These are phyloP conservation scores for Penicillium decumbens DNA, from an alignment of 2,329 filamentous ascomycete species.

Conservation along the genomic window DNA sequence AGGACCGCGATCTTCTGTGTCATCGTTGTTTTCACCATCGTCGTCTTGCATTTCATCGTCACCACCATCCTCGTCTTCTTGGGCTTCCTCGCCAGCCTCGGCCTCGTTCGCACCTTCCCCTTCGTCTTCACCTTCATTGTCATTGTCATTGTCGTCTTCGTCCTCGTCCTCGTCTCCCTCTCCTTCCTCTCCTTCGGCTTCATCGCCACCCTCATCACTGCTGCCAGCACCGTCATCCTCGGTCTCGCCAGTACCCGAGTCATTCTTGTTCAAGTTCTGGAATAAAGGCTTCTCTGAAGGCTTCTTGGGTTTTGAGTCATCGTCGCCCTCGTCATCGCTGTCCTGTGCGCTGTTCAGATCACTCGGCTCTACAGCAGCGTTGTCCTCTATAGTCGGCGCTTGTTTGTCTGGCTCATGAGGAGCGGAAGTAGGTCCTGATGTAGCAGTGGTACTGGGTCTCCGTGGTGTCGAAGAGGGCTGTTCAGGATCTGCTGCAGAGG, in stretches of 20 bases:
- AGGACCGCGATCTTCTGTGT: not conserved
- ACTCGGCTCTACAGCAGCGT: slow-evolving; percentile 1
- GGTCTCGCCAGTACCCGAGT: slow-evolving; percentile 19
- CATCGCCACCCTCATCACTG: slow-evolving; percentile 19
- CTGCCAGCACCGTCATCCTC: slow-evolving; percentile 23
- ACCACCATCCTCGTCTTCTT: slow-evolving; percentile 3
- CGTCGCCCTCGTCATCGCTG: slow-evolving; percentile 62
- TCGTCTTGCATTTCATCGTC: slow-evolving; percentile 1
- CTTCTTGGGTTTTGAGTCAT: slow-evolving; percentile 33
- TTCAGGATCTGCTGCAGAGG: slow-evolving; percentile 24
- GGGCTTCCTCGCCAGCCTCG: slow-evolving; percentile 13
- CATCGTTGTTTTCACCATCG: not conserved
- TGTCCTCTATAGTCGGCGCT: not conserved
- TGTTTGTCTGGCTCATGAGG: slow-evolving; percentile 11
- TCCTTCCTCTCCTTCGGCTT: slow-evolving; percentile 10
- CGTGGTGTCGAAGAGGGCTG: slow-evolving; percentile 13
- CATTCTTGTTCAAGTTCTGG: slow-evolving; percentile 23
- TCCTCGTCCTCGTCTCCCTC: slow-evolving; percentile 16
- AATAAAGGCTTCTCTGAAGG: slow-evolving; percentile 23
- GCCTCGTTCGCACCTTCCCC: slow-evolving; percentile 9
- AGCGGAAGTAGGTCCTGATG: slow-evolving; percentile 45
- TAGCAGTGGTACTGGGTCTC: slow-evolving; percentile 6
- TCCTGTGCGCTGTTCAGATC: slow-evolving; percentile 58
- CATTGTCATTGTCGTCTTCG: slow-evolving; percentile 16
- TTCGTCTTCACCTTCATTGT: slow-evolving; percentile 6